Evolutionary conservation across 306 rosid species (phyloP).

Genomic region (Spatholobus suberectus): DNA sequence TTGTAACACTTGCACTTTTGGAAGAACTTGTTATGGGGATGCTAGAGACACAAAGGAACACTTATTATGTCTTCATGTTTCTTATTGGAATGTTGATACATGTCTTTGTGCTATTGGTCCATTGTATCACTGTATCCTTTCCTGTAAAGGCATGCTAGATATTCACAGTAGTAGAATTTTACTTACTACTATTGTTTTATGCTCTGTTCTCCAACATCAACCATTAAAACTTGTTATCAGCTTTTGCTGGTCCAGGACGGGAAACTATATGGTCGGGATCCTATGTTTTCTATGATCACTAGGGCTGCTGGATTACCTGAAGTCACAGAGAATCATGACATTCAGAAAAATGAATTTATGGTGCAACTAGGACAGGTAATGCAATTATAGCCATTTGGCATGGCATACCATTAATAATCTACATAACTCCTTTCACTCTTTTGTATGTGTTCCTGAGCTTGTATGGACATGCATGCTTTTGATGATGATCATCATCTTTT

Average conservation of each 20-base stretch:
- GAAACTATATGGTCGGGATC: slow-evolving; percentile 84
- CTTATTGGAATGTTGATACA: slow-evolving; percentile 30
- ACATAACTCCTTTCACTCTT: background rate
- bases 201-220: slow-evolving; percentile 44
- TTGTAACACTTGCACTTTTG: slow-evolving; percentile 12
- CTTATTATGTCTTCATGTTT: background rate
- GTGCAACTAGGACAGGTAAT: slow-evolving; percentile 88
- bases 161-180: slow-evolving; percentile 17
- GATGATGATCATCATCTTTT: background rate
- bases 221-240: slow-evolving; percentile 63
- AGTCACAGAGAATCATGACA: slow-evolving; percentile 68
- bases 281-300: slow-evolving; percentile 68
- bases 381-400: slow-evolving; percentile 28
- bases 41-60: slow-evolving; percentile 2
- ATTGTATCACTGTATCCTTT: slow-evolving; percentile 14
- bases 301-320: slow-evolving; percentile 86
- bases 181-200: slow-evolving; percentile 24
- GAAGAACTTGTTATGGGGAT: slow-evolving; percentile 31
- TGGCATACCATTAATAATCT: slow-evolving; percentile 10
- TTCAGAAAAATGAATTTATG: slow-evolving; percentile 77
- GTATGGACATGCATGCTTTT: slow-evolving; percentile 32
- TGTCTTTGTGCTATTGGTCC: slow-evolving; percentile 23
- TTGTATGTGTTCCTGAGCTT: background rate
- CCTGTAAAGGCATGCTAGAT: slow-evolving; percentile 9
- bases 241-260: slow-evolving; percentile 89